Conservation (phyloP, 1,139 yeast genomes). For the Debaryomyces subglobosus region DNA sequence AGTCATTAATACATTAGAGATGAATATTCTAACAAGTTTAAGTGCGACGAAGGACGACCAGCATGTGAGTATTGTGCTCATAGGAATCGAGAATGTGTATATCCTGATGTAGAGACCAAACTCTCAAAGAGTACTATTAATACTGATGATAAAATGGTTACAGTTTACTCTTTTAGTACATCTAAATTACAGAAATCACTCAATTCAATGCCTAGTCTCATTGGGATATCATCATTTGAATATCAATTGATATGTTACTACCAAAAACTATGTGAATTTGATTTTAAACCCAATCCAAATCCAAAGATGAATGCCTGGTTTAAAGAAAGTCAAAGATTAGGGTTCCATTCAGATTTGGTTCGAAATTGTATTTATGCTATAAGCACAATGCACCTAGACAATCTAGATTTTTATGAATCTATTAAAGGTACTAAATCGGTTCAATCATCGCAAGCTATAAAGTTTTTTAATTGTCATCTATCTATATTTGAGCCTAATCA, state of each 20-base stretch:
- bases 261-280: slow-evolving; percentile 1
- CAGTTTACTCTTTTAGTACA: background rate
- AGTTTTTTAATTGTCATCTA: background rate
- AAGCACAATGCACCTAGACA: slow-evolving; percentile 5
- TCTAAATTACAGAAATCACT: background rate
- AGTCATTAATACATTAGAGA: background rate
- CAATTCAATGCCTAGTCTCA: background rate
- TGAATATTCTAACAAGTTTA: background rate
- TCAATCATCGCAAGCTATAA: background rate
- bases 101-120: slow-evolving; percentile 17
- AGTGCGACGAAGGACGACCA: slow-evolving; percentile 41
- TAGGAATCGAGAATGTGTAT: slow-evolving; percentile 33
- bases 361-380: slow-evolving; percentile 5
- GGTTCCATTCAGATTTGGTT: slow-evolving; percentile 2
- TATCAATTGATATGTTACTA: slow-evolving; percentile 3
- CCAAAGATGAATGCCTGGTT: slow-evolving; percentile 4
- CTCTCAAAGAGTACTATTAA: background rate
- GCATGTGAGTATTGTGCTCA: slow-evolving; percentile 41
- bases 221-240: slow-evolving; percentile 5
- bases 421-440: background rate
- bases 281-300: background rate
- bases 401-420: slow-evolving; percentile 1
- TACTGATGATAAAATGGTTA: background rate
- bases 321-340: background rate
- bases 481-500: background rate